Percentiles rank a stretch among this genome's conserved stretches.
These are phyloP conservation scores for Phytophthora foliorum DNA, from an alignment of 352 stramenopile genomes.

Conservation along the genomic window DNA sequence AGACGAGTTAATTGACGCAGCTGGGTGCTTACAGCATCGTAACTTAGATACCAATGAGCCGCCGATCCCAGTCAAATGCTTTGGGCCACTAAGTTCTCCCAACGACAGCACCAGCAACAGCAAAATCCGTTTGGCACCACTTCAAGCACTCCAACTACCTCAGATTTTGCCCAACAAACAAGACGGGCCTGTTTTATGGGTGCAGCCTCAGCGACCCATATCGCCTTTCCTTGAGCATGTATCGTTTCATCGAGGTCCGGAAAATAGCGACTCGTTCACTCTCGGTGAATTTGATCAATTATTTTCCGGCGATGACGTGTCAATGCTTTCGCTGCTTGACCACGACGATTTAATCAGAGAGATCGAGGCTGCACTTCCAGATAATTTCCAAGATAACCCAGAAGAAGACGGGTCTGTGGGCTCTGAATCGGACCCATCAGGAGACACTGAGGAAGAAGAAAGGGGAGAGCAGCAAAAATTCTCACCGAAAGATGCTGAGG, in stretches of 20 bases:
- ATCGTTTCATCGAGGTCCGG: conserved; percentile 5
- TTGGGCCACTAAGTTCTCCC: conserved; percentile 5
- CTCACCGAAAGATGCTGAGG: conserved; percentile 14
- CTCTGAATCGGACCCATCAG: conserved; percentile 80
- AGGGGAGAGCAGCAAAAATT: conserved; percentile 47
- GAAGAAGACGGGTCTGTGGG: conserved; percentile 64
- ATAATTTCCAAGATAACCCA: conserved; percentile 49
- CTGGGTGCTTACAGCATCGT: conserved; percentile 1
- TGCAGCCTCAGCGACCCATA: conserved; percentile 5
- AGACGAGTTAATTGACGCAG: neutral
- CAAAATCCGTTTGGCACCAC: conserved; percentile 41
- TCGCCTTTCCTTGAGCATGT: conserved; percentile 19
- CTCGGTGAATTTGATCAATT: conserved; percentile 42
- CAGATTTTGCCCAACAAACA: conserved; percentile 3
- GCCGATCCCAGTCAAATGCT: conserved; percentile 20
- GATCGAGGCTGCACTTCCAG: conserved; percentile 71
- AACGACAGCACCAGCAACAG: conserved; percentile 14
- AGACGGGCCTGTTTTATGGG: conserved; percentile 12
- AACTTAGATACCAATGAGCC: conserved; percentile 6
- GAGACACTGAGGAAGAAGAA: conserved; percentile 69
- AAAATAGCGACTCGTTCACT: conserved; percentile 5
- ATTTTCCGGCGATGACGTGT: conserved; percentile 42
- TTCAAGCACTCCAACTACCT: conserved; percentile 14
- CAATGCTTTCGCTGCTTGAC: conserved; percentile 50
- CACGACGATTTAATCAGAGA: conserved; percentile 72